Evolutionary conservation across 306 rosid genomes (phyloP), one percentile per base, ranked within the genome.

Genomic region (Ormosia emarginata): DNA sequence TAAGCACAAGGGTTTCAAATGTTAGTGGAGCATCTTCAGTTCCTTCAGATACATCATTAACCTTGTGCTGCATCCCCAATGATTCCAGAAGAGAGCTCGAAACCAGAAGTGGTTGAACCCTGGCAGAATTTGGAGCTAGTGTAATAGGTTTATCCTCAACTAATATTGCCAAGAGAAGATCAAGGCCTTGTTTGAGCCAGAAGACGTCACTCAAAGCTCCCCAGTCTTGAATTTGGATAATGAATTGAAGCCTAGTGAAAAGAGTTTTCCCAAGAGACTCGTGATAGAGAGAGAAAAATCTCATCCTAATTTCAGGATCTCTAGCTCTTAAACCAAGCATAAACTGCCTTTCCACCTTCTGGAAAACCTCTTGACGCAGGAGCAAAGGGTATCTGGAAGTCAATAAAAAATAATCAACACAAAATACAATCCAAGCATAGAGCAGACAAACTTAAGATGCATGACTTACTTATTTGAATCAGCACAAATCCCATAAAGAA

Each of bases 161-260:
- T 74, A 96, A 86, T 82, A 96, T 88, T 70, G 99, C 99, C 49
- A 96, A 83, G 84, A 96, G 97, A 82, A 93, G 97, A 89, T 96
- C 99, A 67, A 96, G 99, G 79, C 99, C 99, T 86, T 96, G 99
- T 82, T 96, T 96, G 86, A 96, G 97, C 99, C 99, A 96, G 86
- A 96, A 96, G 82, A 92, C 94, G 83, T 94, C 97, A 82, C 97
- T 91, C 87, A 96, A 86, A 72, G 98, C 97, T 80, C 87, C 97
- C 99, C 99, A 96, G 43, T 96, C 95, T 82, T 96, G 99, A 83
- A 75, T 8, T 79, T 96, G 98, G 84, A 96, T 92, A 66, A 96
- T 91, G 87, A 86, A 96, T 75, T 92, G 98, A 63, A 96, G 97
- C 89, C 99, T 91, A 47, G 83, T 67, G 65, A 96, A 96, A 78